phyloP scores from a whole-genome alignment of 495 filamentous ascomycete species.

The Trichoderma erinaceum region DNA sequence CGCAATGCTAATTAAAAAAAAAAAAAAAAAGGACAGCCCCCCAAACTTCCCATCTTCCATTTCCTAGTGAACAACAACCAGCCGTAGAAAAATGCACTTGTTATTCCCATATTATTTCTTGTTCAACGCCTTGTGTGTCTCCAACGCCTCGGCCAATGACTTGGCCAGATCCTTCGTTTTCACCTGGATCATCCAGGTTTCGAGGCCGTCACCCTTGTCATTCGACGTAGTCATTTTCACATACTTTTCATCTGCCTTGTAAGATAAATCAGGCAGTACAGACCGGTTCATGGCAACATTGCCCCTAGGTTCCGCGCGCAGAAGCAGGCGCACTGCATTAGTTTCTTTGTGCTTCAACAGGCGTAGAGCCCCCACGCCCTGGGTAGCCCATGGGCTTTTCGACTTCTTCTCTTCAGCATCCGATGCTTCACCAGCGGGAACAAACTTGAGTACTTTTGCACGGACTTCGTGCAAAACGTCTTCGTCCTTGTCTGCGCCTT shows the following conservation, averaged over 20 bases:
- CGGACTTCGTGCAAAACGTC: constrained; percentile 55
- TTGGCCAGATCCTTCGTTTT: constrained; percentile 45
- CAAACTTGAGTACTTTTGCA: constrained; percentile 54
- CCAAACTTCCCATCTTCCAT: not conserved
- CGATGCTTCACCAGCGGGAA: constrained; percentile 28
- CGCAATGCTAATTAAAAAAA: not conserved
- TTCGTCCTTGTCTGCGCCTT: constrained; percentile 66
- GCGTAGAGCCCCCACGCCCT: constrained; percentile 59
- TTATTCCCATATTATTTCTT: constrained; percentile 27
- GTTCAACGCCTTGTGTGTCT: constrained; percentile 42
- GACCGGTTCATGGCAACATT: constrained; percentile 61
- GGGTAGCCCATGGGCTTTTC: constrained; percentile 48
- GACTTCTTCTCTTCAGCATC: constrained; percentile 32
- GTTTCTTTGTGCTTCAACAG: constrained; percentile 62
- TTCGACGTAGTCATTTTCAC: constrained; percentile 51
- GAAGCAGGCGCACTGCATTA: constrained; percentile 54
- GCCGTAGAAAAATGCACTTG: not conserved
- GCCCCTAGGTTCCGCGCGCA: constrained; percentile 64
- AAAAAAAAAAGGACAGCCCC: not conserved
- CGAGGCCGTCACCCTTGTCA: constrained; percentile 43
- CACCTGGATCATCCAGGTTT: constrained; percentile 60
- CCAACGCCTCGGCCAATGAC: constrained; percentile 42
- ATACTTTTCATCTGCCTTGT: constrained; percentile 48
- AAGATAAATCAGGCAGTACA: constrained; percentile 52
- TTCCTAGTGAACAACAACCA: not conserved